phyloP scores from a whole-genome alignment of 2,329 filamentous ascomycete genomes.

The Zymoseptoria tritici region DNA sequence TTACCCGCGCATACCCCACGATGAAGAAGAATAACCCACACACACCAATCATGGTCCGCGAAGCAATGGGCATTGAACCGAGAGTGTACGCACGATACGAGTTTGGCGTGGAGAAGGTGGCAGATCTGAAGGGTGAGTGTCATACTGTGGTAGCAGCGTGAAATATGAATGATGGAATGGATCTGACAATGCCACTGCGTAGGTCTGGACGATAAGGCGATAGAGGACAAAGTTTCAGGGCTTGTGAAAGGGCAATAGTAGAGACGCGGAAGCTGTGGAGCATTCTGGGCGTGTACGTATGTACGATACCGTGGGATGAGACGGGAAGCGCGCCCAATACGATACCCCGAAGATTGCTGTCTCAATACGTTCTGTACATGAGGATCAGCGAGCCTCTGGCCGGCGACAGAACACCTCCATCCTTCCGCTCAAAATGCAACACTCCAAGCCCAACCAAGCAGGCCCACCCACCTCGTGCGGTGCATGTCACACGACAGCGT shows the following conservation, averaged over 20 bases:
- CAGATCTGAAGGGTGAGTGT: conserved; percentile 51
- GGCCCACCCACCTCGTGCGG: too few species aligned
- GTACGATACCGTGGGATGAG: conserved; percentile 14
- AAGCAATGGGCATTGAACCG: conserved; percentile 76
- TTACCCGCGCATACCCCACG: conserved; percentile 84
- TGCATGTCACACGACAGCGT: not conserved
- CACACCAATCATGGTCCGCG: conserved; percentile 88
- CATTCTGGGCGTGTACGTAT: conserved; percentile 15
- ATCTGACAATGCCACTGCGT: conserved; percentile 5
- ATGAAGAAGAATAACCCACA: conserved; percentile 99
- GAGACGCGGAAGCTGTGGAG: not conserved
- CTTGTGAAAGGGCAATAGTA: conserved; percentile 47
- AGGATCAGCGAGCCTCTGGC: too few species aligned
- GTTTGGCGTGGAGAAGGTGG: conserved; percentile 60
- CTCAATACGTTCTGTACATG: not conserved
- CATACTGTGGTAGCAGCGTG: not conserved
- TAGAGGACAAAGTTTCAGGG: conserved; percentile 59
- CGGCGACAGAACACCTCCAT: too few species aligned
- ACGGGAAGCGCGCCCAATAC: conserved; percentile 7
- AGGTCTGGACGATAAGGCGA: conserved; percentile 63
- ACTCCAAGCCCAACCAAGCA: too few species aligned
- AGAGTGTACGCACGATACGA: conserved; percentile 88
- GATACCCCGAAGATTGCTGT: conserved; percentile 4
- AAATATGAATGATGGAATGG: not conserved
- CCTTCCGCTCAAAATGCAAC: too few species aligned